These are phyloP conservation scores for Talaromyces funiculosus DNA, from an alignment of 2,329 filamentous ascomycete genomes.

Conservation along the genomic window DNA sequence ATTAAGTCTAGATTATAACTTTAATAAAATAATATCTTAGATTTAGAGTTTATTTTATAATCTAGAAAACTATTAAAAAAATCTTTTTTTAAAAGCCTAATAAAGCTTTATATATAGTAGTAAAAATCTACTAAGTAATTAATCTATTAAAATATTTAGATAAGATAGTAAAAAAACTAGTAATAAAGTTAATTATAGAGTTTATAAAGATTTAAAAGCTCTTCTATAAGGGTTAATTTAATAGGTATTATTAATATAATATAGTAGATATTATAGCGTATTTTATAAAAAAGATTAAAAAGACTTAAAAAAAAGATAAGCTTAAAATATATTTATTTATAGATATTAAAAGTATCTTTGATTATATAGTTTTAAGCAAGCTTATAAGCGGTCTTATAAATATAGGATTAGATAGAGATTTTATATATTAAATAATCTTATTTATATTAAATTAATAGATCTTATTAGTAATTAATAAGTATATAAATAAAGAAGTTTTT, in stretches of 20 bases:
- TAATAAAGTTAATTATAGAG: not conserved
- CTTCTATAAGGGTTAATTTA: not conserved
- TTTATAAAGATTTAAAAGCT: not conserved
- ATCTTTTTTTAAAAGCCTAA: not conserved
- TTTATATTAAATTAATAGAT: not conserved
- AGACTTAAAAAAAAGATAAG: not conserved
- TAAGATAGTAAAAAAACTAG: not conserved
- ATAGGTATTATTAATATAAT: not conserved
- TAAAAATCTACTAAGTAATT: not conserved
- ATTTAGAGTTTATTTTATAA: not conserved
- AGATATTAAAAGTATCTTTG: too few relatives aligned
- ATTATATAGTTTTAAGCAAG: not conserved
- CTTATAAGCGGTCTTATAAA: not conserved
- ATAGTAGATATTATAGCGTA: not conserved
- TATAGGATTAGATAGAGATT: not conserved
- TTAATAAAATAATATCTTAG: not conserved
- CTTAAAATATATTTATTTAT: too few relatives aligned
- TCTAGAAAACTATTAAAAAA: not conserved
- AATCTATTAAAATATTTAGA: not conserved
- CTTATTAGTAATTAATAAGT: not conserved
- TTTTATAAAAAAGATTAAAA: not conserved
- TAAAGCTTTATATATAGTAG: not conserved
- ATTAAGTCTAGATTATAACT: too few relatives aligned
- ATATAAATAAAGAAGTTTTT: not conserved
- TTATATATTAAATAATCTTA: not conserved